These are phyloP conservation scores for Diplodia scrobiculata DNA, from an alignment of 2,329 filamentous ascomycete species.

Conservation along the genomic window DNA sequence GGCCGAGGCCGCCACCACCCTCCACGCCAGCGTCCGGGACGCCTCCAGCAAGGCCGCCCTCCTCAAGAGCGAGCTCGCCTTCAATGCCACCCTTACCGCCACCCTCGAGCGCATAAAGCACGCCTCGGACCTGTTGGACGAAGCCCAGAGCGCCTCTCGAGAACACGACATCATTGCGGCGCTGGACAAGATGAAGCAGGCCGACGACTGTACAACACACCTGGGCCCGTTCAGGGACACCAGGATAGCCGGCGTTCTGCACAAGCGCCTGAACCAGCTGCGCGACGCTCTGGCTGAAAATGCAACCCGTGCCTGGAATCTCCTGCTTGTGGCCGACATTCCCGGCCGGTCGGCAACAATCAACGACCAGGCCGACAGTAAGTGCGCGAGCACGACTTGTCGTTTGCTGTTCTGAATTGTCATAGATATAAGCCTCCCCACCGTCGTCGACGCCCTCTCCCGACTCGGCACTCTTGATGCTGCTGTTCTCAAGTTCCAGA, in stretches of 20 bases:
- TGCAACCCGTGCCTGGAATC: conserved; percentile 70
- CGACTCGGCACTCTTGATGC: conserved; percentile 49
- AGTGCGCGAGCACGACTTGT: conserved; percentile 28
- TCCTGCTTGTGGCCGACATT: conserved; percentile 65
- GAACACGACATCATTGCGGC: conserved; percentile 51
- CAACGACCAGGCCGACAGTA: conserved; percentile 56
- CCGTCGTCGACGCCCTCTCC: conserved; percentile 42
- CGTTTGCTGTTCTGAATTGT: background rate
- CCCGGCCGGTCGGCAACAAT: conserved; percentile 61
- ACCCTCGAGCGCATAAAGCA: conserved; percentile 56
- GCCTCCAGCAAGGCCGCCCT: conserved; percentile 57
- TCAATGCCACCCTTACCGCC: conserved; percentile 57
- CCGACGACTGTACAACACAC: conserved; percentile 58
- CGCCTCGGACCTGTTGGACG: conserved; percentile 54
- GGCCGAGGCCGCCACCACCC: conserved; percentile 67
- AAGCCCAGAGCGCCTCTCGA: conserved; percentile 50
- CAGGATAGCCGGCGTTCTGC: conserved; percentile 65
- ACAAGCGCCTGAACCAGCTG: conserved; percentile 66
- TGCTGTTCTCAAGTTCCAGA: conserved; percentile 62
- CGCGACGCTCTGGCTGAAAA: conserved; percentile 66
- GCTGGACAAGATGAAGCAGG: conserved; percentile 53
- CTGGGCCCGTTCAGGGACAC: conserved; percentile 65
- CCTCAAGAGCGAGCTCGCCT: conserved; percentile 61
- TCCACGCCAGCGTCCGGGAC: conserved; percentile 67
- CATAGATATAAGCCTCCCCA: conserved; percentile 38